Base-by-base conservation (phyloP, 441 rosid genomes). In the Corymbia calophylla region DNA sequence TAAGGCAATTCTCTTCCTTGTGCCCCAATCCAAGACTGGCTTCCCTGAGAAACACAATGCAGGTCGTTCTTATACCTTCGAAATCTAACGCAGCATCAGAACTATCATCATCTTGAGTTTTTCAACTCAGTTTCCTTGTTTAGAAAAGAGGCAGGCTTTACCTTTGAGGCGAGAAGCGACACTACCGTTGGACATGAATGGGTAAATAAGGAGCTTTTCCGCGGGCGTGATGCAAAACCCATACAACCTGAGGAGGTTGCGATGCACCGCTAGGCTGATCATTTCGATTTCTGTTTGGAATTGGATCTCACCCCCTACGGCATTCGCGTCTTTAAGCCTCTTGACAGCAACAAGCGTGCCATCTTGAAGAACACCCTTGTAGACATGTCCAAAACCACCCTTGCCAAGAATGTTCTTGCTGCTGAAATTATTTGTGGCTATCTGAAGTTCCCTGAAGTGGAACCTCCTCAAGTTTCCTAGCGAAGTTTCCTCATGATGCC, bases 161-260 rank as follows among this genome's bases (percentile, higher is more conserved):
- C 91, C 87, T 87, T 87, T 90, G 87, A 90, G 91, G 53, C 91
- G 91, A 89, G 91, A 90, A 13, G 91, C 91, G 31, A 90, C 89
- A 17, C 91, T 90, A 53, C 91, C 91, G 8, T 90, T 90, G 64
- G 91, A 87, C 91, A 90, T 90, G 84, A 55, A 90, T 2, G 91
- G 91, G 87, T 90, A 90, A 39, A 90, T 87, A 27, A 90, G 91
- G 81, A 90, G 91, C 89, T 87, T 90, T 19, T 90, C 91, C 4
- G 89, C 27, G 0, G 89, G 85, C 0, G 91, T 90, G 27, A 90
- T 87, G 87, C 89, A 90, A n/a, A 87, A 90, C 12, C 91, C 91
- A 0, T 90, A 85, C 9, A 90, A 87, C 84, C 89, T 87, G 35
- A 90, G 89, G 53, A 90, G 87, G 91, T 90, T 90, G 39, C 91